Conservation (phyloP, 202 grass and related monocot species). For the Zoysia matrella region DNA sequence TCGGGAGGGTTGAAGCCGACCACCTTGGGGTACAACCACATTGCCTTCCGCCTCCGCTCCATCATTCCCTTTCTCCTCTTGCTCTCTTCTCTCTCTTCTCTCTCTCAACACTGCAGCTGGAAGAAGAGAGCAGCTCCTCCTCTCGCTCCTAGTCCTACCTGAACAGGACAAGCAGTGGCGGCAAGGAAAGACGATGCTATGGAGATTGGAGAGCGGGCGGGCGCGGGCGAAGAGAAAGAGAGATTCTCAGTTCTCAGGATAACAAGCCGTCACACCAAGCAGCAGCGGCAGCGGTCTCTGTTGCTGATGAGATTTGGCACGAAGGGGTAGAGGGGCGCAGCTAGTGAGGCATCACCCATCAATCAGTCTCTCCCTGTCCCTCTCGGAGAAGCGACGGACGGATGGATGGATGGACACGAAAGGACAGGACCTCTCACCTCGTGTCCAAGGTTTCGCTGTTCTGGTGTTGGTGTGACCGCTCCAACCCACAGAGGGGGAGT, state of each 20-base stretch:
- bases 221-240: too few relatives aligned
- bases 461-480: too few relatives aligned
- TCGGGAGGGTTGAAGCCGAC: constrained; percentile 85
- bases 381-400: not conserved
- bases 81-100: too few relatives aligned
- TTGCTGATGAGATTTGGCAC: constrained; percentile 57
- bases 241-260: not conserved
- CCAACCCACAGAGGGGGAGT: too few relatives aligned
- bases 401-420: constrained; percentile 48
- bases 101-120: too few relatives aligned
- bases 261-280: constrained; percentile 49
- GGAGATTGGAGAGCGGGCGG: too few relatives aligned
- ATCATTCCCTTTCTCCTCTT: constrained; percentile 22
- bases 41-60: constrained; percentile 54
- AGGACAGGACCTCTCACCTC: constrained; percentile 64
- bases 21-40: constrained; percentile 95
- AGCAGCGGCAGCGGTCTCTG: constrained; percentile 34
- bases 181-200: too few relatives aligned
- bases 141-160: too few relatives aligned
- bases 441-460: constrained; percentile 48
- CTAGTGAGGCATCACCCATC: constrained; percentile 63
- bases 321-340: constrained; percentile 19
- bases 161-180: not conserved
- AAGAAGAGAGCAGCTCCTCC: too few relatives aligned
- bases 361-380: constrained; percentile 37